Evolutionary conservation across 1,284 basidiomycete genomes (phyloP).

Genomic region (Bondarzewia mesenterica): DNA sequence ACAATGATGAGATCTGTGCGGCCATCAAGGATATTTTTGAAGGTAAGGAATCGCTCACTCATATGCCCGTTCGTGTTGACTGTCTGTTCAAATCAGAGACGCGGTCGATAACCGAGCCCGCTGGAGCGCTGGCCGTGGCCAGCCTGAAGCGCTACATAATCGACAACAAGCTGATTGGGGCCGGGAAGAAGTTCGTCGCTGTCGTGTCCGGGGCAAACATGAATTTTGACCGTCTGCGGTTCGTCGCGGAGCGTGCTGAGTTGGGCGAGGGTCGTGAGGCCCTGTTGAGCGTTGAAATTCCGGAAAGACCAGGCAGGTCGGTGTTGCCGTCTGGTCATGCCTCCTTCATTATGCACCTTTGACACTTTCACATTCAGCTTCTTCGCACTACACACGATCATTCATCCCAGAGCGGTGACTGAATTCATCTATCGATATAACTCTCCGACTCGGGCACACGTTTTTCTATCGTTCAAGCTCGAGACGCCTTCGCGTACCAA

Average conservation of each 20-base stretch:
- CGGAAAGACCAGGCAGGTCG: slow-evolving; percentile 85
- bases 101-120: slow-evolving; percentile 90
- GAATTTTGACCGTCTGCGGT: slow-evolving; percentile 95
- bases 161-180: slow-evolving; percentile 73
- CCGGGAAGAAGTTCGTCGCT: slow-evolving; percentile 84
- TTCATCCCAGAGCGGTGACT: slow-evolving; percentile 90
- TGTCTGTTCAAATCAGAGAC: slow-evolving; percentile 54
- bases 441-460: slow-evolving; percentile 62
- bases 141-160: slow-evolving; percentile 88
- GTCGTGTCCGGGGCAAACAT: slow-evolving; percentile 97
- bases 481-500: slow-evolving; percentile 51
- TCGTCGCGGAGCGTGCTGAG: slow-evolving; percentile 96
- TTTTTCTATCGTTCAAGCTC: slow-evolving; percentile 89
- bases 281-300: slow-evolving; percentile 87
- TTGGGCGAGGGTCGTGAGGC: slow-evolving; percentile 94
- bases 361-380: slow-evolving; percentile 51
- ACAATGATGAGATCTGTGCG: slow-evolving; percentile 97
- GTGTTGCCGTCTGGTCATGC: slow-evolving; percentile 13
- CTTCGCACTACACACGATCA: slow-evolving; percentile 77
- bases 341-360: background rate
- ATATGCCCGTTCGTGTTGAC: background rate
- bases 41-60: slow-evolving; percentile 40
- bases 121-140: slow-evolving; percentile 92
- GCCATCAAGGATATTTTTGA: slow-evolving; percentile 99
- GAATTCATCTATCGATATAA: slow-evolving; percentile 95